Evolutionary conservation across 2,329 filamentous ascomycete species (phyloP), one percentile per base, ranked within the genome.

Genomic region (Beauveria pseudobassiana): DNA sequence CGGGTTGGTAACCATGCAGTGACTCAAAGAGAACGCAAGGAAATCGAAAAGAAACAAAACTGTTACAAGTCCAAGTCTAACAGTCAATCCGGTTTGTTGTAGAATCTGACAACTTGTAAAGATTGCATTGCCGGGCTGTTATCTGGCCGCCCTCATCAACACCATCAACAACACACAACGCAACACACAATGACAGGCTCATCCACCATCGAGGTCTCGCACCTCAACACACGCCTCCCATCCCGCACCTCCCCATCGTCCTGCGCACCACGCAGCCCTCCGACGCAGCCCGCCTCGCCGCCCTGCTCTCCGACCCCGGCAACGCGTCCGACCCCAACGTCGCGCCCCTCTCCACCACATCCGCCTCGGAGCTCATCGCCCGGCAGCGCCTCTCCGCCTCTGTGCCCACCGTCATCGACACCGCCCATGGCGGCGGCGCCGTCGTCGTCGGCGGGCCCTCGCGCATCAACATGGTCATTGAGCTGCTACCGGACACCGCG

Each of bases 381-480:
- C 63, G 63, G 34, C 64, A 66, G 67, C 65, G 66, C 46, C 64
- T 65, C 54, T 69, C 67, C 62, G 72, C 60, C 38, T 64, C 68
- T 20, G 65, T 69, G 51, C 64, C 68, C 3, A 67, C 68, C 55
- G 59, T 68, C 1, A 30, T 67, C 5, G 59, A 62, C 42, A 20
- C 59, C 1, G 60, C 52, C n/a, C 62, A 62, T 5, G n/a, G 5
- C 14, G 20, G 34, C 34, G 4, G 30, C 30, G 30, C 10, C 30
- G 30, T 34, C 12, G 5, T 65, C 6, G 24, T 64, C 34, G 65
- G 68, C 50, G 69, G 69, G 10, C 70, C 69, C 14, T 53, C 63
- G 30, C 63, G 69, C 28, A 64, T 71, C 22, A 70, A 71, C 62
- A 65, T 71, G 62, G 59, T 64, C 16, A 22, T 71, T 3, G 66